These are phyloP conservation scores for Pterocarpus santalinus DNA, from an alignment of 306 rosid species.

Conservation along the genomic window DNA sequence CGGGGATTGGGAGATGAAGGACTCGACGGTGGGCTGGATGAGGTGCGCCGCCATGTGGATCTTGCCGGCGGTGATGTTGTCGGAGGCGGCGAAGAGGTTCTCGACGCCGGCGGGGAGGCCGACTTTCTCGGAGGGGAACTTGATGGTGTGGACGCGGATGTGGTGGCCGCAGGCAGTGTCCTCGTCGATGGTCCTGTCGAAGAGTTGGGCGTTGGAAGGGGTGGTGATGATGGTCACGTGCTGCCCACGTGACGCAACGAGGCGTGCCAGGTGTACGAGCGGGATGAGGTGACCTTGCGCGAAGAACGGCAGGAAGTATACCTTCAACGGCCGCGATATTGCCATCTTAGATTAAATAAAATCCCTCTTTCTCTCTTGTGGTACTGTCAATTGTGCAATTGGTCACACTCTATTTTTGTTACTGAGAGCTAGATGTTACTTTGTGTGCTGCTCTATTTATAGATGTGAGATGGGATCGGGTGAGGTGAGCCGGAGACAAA, in stretches of 20 bases:
- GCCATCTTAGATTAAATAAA: background rate
- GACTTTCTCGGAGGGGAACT: slow-evolving; percentile 24
- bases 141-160: slow-evolving; percentile 20
- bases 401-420: no score
- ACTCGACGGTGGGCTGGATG: background rate
- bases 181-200: slow-evolving; percentile 34
- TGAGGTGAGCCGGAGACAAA: no score
- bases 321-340: background rate
- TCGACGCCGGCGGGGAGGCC: slow-evolving; percentile 49
- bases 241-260: slow-evolving; percentile 41
- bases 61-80: slow-evolving; percentile 24
- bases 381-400: no score
- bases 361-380: no score
- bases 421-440: no score
- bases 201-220: slow-evolving; percentile 39
- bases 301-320: slow-evolving; percentile 55
- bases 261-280: slow-evolving; percentile 42
- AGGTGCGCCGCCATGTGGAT: slow-evolving; percentile 39
- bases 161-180: background rate
- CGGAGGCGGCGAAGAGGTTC: slow-evolving; percentile 29
- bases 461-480: no score
- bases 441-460: no score
- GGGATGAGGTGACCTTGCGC: slow-evolving; percentile 56
- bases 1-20: background rate
- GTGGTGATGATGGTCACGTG: slow-evolving; percentile 55